phyloP scores from a whole-genome alignment of 148 eudicot genomes.

The Amaranthus hypochondriacus region DNA sequence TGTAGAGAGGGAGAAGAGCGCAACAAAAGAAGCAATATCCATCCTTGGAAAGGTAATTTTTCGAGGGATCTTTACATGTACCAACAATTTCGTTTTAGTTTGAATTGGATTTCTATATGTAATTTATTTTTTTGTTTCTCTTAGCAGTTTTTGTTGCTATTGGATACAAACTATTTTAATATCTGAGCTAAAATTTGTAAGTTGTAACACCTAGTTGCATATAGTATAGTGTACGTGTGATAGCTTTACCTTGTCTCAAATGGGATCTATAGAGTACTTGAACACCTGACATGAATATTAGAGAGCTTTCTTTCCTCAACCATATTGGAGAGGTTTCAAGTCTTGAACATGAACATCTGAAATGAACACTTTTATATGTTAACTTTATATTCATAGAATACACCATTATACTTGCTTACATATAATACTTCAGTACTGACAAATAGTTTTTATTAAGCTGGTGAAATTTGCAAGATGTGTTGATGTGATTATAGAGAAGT shows the following conservation, averaged over 20 bases:
- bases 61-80: not conserved
- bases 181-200: not conserved
- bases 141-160: not conserved
- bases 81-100: not conserved
- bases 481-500: not conserved
- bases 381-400: too few relatives aligned
- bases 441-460: not conserved
- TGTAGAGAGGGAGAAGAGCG: slow-evolving; percentile 92
- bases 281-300: not conserved
- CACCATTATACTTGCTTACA: too few relatives aligned
- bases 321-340: not conserved
- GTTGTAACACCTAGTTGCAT: too few relatives aligned
- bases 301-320: not conserved
- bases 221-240: not conserved
- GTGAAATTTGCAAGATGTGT: not conserved
- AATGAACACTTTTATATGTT: not conserved
- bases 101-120: not conserved
- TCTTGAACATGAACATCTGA: not conserved
- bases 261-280: not conserved
- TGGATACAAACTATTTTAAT: not conserved
- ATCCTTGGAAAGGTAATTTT: slow-evolving; percentile 60
- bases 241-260: not conserved
- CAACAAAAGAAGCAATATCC: slow-evolving; percentile 78
- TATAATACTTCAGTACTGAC: too few relatives aligned
- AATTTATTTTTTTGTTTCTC: not conserved